A percentile compares a stretch with the other conserved stretches of the same genome.
phyloP scores from a whole-genome alignment of 2,329 filamentous ascomycete genomes.

The Diaporthe citri region DNA sequence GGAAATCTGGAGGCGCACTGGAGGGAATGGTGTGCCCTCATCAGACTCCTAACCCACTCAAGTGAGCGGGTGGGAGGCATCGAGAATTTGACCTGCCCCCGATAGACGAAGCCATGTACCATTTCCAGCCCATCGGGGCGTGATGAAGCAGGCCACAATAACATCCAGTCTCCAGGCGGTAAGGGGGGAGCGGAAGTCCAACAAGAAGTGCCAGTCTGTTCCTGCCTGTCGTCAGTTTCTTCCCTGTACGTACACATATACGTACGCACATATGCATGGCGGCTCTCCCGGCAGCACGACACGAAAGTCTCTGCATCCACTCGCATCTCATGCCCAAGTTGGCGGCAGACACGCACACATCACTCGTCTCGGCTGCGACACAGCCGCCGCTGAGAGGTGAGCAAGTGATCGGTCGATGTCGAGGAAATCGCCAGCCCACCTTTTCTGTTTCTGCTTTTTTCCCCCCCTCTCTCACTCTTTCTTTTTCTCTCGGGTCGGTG shows the following conservation, averaged over 20 bases:
- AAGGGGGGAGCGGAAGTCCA: neutral
- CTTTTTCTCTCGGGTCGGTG: neutral
- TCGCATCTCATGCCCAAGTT: neutral
- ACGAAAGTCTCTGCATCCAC: neutral
- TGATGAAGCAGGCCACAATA: neutral
- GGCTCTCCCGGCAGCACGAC: neutral
- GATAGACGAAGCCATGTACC: neutral
- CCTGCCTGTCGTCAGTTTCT: neutral
- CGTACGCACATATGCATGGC: neutral
- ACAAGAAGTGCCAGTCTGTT: neutral
- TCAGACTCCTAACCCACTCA: neutral
- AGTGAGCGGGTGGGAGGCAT: too few species aligned
- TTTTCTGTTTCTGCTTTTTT: neutral
- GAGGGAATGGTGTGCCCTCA: neutral
- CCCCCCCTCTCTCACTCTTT: neutral
- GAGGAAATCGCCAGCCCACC: neutral
- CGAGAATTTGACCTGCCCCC: too few species aligned
- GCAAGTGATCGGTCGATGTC: neutral
- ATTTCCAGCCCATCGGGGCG: neutral
- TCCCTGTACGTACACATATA: neutral
- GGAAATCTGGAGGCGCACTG: neutral
- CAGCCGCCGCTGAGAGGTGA: neutral
- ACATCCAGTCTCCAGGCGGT: neutral
- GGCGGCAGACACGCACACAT: neutral
- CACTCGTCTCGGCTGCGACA: neutral